A percentile compares a stretch with the other conserved stretches of the same genome.
These are phyloP conservation scores for Chionographis japonica DNA, from an alignment of 106 monocot species.

Conservation along the genomic window DNA sequence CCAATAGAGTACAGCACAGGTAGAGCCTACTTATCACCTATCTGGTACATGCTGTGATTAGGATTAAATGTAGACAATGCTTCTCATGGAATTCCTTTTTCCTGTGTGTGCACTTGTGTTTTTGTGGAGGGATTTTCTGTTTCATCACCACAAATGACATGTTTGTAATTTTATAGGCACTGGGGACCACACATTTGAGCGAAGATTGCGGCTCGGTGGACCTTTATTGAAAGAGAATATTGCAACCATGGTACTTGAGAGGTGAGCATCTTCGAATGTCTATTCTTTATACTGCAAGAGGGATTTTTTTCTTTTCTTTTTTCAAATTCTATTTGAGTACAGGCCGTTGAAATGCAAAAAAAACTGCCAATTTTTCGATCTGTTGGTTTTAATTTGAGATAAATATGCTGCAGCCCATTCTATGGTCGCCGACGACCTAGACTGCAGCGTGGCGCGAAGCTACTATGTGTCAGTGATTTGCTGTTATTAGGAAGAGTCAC, in stretches of 20 bases:
- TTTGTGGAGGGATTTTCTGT: no score
- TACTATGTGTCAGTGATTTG: slow-evolving; percentile 95
- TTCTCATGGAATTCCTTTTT: no score
- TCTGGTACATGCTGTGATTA: no score
- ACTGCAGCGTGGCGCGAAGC: slow-evolving; percentile 84
- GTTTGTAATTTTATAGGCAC: slow-evolving; percentile 52
- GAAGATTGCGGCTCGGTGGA: slow-evolving; percentile 91
- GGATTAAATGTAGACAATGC: no score
- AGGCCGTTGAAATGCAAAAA: slow-evolving; percentile 3
- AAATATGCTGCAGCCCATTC: slow-evolving; percentile 83
- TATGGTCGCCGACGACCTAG: slow-evolving; percentile 89
- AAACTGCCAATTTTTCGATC: not conserved
- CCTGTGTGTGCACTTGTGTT: no score
- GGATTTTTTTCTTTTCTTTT: not conserved
- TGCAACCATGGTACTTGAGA: slow-evolving; percentile 99
- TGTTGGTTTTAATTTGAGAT: slow-evolving; percentile 27
- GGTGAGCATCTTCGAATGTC: slow-evolving; percentile 32
- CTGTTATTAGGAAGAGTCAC: slow-evolving; percentile 87
- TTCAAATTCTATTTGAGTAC: not conserved
- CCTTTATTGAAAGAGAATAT: slow-evolving; percentile 91
- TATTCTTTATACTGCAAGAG: not conserved
- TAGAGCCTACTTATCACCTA: no score
- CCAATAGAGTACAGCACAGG: no score
- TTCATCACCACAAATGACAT: not conserved
- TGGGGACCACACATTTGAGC: slow-evolving; percentile 91